Conservation (phyloP, 176 grass and related monocot species). For the Oryza brachyantha region DNA sequence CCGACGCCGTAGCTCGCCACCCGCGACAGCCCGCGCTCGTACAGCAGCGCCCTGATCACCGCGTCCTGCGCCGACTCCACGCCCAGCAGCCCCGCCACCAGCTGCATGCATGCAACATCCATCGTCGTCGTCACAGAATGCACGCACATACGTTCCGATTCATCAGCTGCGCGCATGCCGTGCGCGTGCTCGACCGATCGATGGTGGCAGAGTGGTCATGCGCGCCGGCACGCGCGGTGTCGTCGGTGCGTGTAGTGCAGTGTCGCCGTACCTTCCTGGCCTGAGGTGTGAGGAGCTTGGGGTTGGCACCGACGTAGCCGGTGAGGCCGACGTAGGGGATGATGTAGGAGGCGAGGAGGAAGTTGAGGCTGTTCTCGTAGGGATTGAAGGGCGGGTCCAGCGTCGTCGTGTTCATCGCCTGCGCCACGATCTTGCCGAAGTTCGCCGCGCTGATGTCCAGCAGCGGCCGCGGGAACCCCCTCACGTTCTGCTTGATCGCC, state of each 20-base stretch:
- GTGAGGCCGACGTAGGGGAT: conserved; percentile 92
- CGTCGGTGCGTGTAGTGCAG: no score
- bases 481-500: conserved; percentile 70
- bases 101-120: no score
- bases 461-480: conserved; percentile 70
- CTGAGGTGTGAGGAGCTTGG: conserved; percentile 61
- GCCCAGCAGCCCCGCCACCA: conserved; percentile 66
- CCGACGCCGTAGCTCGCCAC: conserved; percentile 53
- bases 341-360: conserved; percentile 80
- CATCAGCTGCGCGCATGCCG: background rate
- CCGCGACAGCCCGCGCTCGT: conserved; percentile 47
- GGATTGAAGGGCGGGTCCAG: conserved; percentile 87
- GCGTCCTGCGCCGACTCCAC: conserved; percentile 94
- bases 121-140: no score
- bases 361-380: conserved; percentile 81
- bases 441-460: conserved; percentile 65
- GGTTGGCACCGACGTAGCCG: conserved; percentile 85
- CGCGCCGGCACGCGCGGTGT: background rate
- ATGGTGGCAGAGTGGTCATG: conserved; percentile 20
- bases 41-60: conserved; percentile 72
- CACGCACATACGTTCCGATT: no score
- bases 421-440: conserved; percentile 74
- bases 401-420: conserved; percentile 47
- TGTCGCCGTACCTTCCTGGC: conserved; percentile 75
- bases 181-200: background rate